phyloP scores from a whole-genome alignment of 768 basidiomycete species.

The Russula foetens region DNA sequence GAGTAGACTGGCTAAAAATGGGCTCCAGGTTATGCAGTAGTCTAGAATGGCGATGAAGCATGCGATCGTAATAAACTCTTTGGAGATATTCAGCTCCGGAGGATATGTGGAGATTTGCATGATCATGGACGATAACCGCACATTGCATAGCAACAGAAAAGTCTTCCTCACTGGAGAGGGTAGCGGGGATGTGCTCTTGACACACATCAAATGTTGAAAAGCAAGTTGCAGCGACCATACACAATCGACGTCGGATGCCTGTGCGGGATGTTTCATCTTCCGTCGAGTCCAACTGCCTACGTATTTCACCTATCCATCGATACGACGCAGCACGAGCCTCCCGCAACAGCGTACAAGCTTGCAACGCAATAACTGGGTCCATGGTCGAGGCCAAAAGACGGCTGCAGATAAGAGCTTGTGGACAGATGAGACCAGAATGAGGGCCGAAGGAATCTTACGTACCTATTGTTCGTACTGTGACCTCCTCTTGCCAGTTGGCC shows the following conservation, averaged over 20 bases:
- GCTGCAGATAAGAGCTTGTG: background rate
- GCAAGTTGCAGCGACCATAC: constrained; percentile 4
- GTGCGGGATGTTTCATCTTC: background rate
- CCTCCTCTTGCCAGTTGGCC: constrained; percentile 32
- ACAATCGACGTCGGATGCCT: background rate
- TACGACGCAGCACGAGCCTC: background rate
- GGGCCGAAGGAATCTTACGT: background rate
- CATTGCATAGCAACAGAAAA: constrained; percentile 4
- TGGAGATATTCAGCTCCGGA: background rate
- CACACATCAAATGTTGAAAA: constrained; percentile 1
- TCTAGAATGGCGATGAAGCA: background rate
- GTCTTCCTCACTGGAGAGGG: background rate
- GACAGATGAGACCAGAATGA: background rate
- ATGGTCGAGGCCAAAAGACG: background rate
- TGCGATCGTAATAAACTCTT: background rate
- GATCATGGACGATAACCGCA: constrained; percentile 1
- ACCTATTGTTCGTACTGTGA: constrained; percentile 2
- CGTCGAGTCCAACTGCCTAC: background rate
- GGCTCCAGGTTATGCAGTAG: background rate
- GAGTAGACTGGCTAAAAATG: background rate
- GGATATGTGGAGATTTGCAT: background rate
- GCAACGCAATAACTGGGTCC: background rate
- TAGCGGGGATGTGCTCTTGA: background rate
- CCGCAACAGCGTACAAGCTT: background rate
- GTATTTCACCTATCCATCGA: constrained; percentile 1